These are phyloP conservation scores for Parietaria judaica DNA, from an alignment of 306 rosid species.

Conservation along the genomic window DNA sequence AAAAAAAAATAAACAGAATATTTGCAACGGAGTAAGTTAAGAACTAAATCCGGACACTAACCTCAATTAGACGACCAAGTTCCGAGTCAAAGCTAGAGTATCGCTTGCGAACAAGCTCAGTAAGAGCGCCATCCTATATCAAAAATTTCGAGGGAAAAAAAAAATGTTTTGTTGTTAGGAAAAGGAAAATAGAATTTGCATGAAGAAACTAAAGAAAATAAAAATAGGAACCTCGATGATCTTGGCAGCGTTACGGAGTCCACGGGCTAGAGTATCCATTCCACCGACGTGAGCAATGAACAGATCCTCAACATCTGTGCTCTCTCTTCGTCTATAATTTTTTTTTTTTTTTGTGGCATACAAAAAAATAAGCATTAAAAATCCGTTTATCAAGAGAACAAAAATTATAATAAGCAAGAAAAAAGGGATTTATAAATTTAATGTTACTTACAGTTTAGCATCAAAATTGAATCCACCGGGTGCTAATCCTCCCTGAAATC, in stretches of 20 bases:
- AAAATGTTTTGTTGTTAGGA: not conserved
- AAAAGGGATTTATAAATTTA: not conserved
- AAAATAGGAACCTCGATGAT: constrained; percentile 48
- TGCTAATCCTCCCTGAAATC: constrained; percentile 70
- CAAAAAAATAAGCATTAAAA: not conserved
- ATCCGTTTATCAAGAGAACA: not conserved
- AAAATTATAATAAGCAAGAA: not conserved
- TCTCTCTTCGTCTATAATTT: constrained; percentile 70
- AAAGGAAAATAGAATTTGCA: not conserved
- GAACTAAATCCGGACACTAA: constrained; percentile 13
- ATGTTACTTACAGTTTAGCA: constrained; percentile 70
- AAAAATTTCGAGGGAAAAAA: not conserved
- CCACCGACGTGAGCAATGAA: constrained; percentile 84
- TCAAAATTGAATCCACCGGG: constrained; percentile 99
- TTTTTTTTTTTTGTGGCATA: too few relatives aligned
- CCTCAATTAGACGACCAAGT: constrained; percentile 74
- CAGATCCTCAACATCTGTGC: constrained; percentile 93
- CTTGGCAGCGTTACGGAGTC: constrained; percentile 75
- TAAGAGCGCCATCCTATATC: constrained; percentile 65
- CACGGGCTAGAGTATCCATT: constrained; percentile 92
- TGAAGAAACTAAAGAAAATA: not conserved
- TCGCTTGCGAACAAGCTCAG: constrained; percentile 74
- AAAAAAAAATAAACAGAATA: not conserved
- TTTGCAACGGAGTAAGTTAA: constrained; percentile 4
- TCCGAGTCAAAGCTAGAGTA: constrained; percentile 77